Conservation (phyloP, 2,329 filamentous ascomycete genomes). For the Clarireedia hainanense region DNA sequence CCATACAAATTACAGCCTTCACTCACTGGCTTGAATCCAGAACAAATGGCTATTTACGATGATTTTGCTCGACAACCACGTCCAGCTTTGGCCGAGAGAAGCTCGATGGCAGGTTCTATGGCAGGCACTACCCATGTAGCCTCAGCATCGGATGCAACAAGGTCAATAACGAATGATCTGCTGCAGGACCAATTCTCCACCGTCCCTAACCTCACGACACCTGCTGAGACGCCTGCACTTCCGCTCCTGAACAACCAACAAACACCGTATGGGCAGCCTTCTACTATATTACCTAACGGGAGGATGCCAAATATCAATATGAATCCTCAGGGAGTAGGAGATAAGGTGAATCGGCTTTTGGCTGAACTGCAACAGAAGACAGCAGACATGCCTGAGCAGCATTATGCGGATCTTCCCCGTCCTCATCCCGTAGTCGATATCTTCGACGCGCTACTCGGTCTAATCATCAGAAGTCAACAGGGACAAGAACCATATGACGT, state of each 20-base stretch:
- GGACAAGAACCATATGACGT: slow-evolving; percentile 52
- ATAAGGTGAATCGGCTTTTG: slow-evolving; percentile 50
- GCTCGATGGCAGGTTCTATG: slow-evolving; percentile 31
- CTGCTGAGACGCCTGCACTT: slow-evolving; percentile 50
- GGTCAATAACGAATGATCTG: slow-evolving; percentile 55
- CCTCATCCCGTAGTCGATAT: slow-evolving; percentile 54
- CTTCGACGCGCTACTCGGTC: slow-evolving; percentile 52
- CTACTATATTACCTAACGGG: slow-evolving; percentile 42
- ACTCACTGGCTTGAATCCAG: slow-evolving; percentile 68
- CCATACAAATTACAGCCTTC: slow-evolving; percentile 79
- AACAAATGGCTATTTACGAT: slow-evolving; percentile 94
- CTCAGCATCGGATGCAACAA: slow-evolving; percentile 52
- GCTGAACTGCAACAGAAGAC: slow-evolving; percentile 49
- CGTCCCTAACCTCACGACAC: slow-evolving; percentile 50
- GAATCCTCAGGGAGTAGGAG: slow-evolving; percentile 45
- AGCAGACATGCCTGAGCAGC: slow-evolving; percentile 47
- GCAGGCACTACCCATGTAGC: slow-evolving; percentile 48
- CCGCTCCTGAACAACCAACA: slow-evolving; percentile 42
- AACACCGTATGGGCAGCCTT: slow-evolving; percentile 47
- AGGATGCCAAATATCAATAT: slow-evolving; percentile 37
- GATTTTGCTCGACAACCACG: slow-evolving; percentile 87
- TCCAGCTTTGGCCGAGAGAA: slow-evolving; percentile 21
- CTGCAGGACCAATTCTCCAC: slow-evolving; percentile 53
- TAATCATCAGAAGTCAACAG: slow-evolving; percentile 56
- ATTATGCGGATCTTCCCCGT: slow-evolving; percentile 51